Evolutionary conservation across 2,329 filamentous ascomycete species (phyloP).

Genomic region (Fusarium albosuccineum): DNA sequence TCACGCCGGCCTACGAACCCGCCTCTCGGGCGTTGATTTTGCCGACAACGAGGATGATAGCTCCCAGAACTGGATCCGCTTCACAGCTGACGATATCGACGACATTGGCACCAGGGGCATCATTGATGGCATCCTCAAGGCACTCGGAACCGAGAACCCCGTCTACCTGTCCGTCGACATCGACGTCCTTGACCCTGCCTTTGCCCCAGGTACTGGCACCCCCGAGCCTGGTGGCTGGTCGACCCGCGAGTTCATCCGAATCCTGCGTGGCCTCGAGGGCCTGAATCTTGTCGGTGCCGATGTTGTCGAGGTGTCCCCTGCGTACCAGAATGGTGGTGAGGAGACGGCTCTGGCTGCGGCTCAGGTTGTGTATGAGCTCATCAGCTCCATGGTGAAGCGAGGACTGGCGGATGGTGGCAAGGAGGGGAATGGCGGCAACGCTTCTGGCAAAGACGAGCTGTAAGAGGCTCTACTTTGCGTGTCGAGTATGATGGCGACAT

Average conservation of each 20-base stretch:
- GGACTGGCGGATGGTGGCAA: constrained; percentile 55
- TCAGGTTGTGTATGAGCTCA: constrained; percentile 87
- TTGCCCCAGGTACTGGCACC: constrained; percentile 82
- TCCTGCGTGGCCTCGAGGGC: constrained; percentile 83
- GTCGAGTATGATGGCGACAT: neutral
- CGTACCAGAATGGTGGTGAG: constrained; percentile 85
- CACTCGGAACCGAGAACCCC: constrained; percentile 80
- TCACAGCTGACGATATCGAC: constrained; percentile 87
- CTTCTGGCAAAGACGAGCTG: constrained; percentile 52
- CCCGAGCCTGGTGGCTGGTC: constrained; percentile 94
- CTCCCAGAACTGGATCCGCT: constrained; percentile 81
- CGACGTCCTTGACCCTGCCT: constrained; percentile 82
- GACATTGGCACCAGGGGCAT: constrained; percentile 81
- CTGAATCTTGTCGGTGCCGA: constrained; percentile 91
- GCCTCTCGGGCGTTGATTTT: constrained; percentile 75
- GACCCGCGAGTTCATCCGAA: constrained; percentile 86
- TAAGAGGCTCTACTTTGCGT: constrained; percentile 29
- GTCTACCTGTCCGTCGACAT: constrained; percentile 88
- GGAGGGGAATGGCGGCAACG: constrained; percentile 44
- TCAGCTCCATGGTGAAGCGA: constrained; percentile 79
- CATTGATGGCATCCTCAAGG: constrained; percentile 75
- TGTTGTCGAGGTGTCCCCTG: constrained; percentile 86
- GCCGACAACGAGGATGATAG: constrained; percentile 79
- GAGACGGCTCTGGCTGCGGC: constrained; percentile 86
- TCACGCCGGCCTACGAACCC: constrained; percentile 85